Evolutionary conservation across 2,329 filamentous ascomycete species (phyloP).

Genomic region (Sphaceloma murrayae): DNA sequence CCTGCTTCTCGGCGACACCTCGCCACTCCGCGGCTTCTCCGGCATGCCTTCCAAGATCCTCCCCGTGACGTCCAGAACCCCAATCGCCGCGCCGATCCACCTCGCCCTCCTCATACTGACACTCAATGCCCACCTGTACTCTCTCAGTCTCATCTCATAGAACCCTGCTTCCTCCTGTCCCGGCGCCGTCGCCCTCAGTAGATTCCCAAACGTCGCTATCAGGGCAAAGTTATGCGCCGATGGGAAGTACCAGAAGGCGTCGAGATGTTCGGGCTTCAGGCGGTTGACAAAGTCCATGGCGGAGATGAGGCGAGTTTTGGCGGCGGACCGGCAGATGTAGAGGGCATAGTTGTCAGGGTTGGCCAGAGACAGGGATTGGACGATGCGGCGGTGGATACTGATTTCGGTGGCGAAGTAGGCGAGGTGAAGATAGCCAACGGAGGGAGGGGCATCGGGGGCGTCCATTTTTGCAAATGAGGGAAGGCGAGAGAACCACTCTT

Average conservation of each 20-base stretch:
- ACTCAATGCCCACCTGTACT: constrained; percentile 89
- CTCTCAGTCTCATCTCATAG: constrained; percentile 72
- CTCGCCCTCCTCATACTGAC: constrained; percentile 66
- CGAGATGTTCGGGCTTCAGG: constrained; percentile 72
- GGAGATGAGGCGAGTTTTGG: constrained; percentile 86
- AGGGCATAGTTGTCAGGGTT: constrained; percentile 64
- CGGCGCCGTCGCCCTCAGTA: constrained; percentile 82
- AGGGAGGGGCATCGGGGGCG: constrained; percentile 27
- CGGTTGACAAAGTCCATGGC: constrained; percentile 97
- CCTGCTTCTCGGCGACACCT: constrained; percentile 14
- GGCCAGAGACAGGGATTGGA: constrained; percentile 59
- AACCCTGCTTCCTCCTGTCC: constrained; percentile 85
- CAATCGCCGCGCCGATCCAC: constrained; percentile 39
- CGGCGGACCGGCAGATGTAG: constrained; percentile 86
- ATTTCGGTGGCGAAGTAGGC: constrained; percentile 93
- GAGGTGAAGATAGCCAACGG: constrained; percentile 61
- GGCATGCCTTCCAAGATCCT: constrained; percentile 37
- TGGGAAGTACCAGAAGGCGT: constrained; percentile 88
- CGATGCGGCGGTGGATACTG: constrained; percentile 81
- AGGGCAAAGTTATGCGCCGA: constrained; percentile 87
- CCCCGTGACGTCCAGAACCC: constrained; percentile 37
- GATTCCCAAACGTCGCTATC: constrained; percentile 84
- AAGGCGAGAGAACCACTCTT: constrained; percentile 70
- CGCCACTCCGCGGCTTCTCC: constrained; percentile 31
- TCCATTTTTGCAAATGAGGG: constrained; percentile 58